A percentile compares a stretch with the other conserved stretches of the same genome.
Evolutionary conservation across 352 stramenopile genomes (phyloP).

Genomic region (Thraustochytrium sp.): DNA sequence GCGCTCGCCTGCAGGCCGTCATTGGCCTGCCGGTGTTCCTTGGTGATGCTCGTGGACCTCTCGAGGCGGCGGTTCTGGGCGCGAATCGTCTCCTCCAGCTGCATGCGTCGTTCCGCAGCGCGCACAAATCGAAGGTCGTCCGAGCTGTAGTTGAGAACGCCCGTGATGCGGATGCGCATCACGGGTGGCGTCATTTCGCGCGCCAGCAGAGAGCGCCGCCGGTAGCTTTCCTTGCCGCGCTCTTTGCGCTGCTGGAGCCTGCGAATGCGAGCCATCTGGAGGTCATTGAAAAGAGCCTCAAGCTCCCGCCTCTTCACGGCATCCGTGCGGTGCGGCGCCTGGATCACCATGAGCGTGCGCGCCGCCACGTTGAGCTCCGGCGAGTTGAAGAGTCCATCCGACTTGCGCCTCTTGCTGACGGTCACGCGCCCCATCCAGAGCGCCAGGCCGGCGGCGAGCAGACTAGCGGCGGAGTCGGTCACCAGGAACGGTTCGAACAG

Average conservation of each 20-base stretch:
- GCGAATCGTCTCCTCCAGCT: not conserved
- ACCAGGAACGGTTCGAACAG: not conserved
- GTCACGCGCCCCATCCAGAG: not conserved
- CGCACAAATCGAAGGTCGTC: not conserved
- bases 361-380: not conserved
- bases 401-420: not conserved
- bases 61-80: not conserved
- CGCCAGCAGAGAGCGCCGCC: not conserved
- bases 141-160: slow-evolving; percentile 24
- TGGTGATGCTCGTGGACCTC: not conserved
- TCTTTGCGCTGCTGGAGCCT: too few relatives aligned
- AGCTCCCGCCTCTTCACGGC: not conserved
- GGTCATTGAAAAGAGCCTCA: slow-evolving; percentile 2
- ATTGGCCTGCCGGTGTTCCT: not conserved
- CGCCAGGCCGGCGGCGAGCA: not conserved
- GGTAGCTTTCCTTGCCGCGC: not conserved
- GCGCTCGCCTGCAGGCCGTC: not conserved
- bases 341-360: slow-evolving; percentile 15
- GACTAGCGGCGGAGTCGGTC: not conserved
- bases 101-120: not conserved
- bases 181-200: not conserved
- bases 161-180: not conserved
- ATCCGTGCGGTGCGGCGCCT: slow-evolving; percentile 2
- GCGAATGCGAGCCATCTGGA: not conserved
- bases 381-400: not conserved